Evolutionary conservation across 306 rosid genomes (phyloP), one percentile per base, ranked within the genome.

Genomic region (Ormosia emarginata): DNA sequence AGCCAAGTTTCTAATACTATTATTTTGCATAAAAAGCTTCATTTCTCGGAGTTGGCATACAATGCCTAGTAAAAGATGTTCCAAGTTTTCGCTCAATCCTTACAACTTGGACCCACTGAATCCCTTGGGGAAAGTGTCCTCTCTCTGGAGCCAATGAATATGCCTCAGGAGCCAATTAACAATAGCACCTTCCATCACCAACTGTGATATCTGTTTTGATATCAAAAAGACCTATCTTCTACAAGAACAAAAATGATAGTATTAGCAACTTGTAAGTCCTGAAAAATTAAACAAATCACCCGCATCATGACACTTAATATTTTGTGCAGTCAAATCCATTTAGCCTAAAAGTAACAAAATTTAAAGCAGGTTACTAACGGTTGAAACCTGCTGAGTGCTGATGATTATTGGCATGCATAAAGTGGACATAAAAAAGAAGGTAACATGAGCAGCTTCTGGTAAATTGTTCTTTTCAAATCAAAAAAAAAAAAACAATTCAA

Each of bases 61-160:
- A 81, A 18, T 69, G 72, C 81, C 33, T 46, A 9, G 34, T n/a
- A n/a, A 65, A 63, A 37, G 61, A 82, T n/a, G 61, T 62, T 59
- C 37, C 59, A 75, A 49, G 80, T 29, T 68, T 86, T 52, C 63
- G 70, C 37, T 75, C 47, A 73, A 81, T 83, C 39, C 97, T 95
- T 90, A 95, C 99, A 85, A 92, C 94, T 89, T 95, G 95, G 79
- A 95, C 62, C 98, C 99, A 95, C 10, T 86, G 90, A 91, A 93
- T 96, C 73, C 95, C 98, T 64, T 83, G 88, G 86, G 98, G 94
- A 63, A 96, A 55, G 82, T 75, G 18, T 91, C 98, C 79, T 92
- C 99, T 77, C 89, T 91, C 79, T 91, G 92, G 15, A 96, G 94
- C 94, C 92, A 89, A 72, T 91, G 92, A 80, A 96, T 93, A 80